These are phyloP conservation scores for Colletotrichum echinochloae DNA, from an alignment of 2,329 filamentous ascomycete genomes.

Conservation along the genomic window DNA sequence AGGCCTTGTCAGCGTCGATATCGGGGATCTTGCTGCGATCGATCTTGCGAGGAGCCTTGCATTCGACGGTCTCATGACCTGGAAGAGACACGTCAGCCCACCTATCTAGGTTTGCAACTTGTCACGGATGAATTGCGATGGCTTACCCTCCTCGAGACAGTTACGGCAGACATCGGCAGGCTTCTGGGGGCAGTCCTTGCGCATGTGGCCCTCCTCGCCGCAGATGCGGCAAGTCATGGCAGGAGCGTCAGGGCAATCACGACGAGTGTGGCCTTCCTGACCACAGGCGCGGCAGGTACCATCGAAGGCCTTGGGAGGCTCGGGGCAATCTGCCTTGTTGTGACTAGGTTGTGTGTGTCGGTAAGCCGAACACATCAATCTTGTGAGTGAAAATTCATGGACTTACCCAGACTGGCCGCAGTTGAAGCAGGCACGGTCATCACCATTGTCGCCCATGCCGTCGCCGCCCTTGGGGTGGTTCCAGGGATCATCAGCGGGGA, in stretches of 20 bases:
- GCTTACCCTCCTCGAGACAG: slow-evolving; percentile 70
- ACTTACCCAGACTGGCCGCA: slow-evolving; percentile 53
- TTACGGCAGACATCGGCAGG: slow-evolving; percentile 69
- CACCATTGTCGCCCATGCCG: slow-evolving; percentile 43
- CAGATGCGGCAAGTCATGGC: slow-evolving; percentile 72
- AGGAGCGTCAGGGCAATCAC: slow-evolving; percentile 72
- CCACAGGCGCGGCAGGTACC: slow-evolving; percentile 60
- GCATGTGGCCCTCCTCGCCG: slow-evolving; percentile 64
- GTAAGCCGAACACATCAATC: slow-evolving; percentile 44
- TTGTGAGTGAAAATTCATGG: slow-evolving; percentile 33
- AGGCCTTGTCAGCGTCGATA: slow-evolving; percentile 66
- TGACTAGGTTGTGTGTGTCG: slow-evolving; percentile 34
- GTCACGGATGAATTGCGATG: not conserved
- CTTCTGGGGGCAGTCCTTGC: slow-evolving; percentile 73
- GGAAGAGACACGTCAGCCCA: slow-evolving; percentile 6
- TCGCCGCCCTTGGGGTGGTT: slow-evolving; percentile 26
- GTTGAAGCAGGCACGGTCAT: slow-evolving; percentile 48
- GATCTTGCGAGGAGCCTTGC: slow-evolving; percentile 70
- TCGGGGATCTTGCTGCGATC: slow-evolving; percentile 64
- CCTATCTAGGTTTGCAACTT: not conserved
- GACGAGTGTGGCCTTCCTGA: slow-evolving; percentile 64
- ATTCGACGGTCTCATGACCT: slow-evolving; percentile 69
- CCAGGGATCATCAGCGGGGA: slow-evolving; percentile 32
- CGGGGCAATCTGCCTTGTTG: slow-evolving; percentile 52
- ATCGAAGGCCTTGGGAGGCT: slow-evolving; percentile 42